Percentiles rank a stretch among this genome's conserved stretches.
Evolutionary conservation across 1,284 basidiomycete genomes (phyloP).

Genomic region (Apiotrichum brassicae): DNA sequence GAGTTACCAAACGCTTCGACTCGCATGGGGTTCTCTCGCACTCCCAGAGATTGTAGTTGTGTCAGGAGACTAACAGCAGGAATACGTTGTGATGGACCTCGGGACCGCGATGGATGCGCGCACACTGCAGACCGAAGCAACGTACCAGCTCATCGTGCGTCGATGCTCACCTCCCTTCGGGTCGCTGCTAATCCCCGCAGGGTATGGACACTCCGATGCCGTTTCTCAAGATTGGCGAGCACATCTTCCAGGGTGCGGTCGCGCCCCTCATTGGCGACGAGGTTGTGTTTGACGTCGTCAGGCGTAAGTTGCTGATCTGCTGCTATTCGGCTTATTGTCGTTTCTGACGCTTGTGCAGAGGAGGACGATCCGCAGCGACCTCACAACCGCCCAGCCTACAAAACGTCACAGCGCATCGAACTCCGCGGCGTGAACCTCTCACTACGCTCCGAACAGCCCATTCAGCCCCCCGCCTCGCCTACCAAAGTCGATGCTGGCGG

Average conservation of each 20-base stretch:
- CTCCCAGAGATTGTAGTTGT: too few relatives aligned
- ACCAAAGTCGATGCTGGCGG: not conserved
- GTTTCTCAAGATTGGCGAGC: slow-evolving; percentile 43
- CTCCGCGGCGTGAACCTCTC: slow-evolving; percentile 29
- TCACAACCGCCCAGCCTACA: slow-evolving; percentile 27
- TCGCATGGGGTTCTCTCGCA: too few relatives aligned
- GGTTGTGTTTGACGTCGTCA: slow-evolving; percentile 34
- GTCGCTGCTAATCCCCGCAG: slow-evolving; percentile 15
- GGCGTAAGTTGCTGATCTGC: slow-evolving; percentile 28
- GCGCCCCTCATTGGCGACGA: slow-evolving; percentile 42
- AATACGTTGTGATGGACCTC: slow-evolving; percentile 40
- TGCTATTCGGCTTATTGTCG: too few relatives aligned
- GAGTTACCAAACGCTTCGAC: slow-evolving; percentile 4
- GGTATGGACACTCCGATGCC: slow-evolving; percentile 44
- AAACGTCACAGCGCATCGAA: slow-evolving; percentile 26
- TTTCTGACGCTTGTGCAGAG: slow-evolving; percentile 11
- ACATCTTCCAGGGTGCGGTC: slow-evolving; percentile 37
- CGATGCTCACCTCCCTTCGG: too few relatives aligned
- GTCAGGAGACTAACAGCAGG: slow-evolving; percentile 6
- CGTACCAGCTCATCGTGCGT: slow-evolving; percentile 42
- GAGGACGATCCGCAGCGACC: slow-evolving; percentile 29
- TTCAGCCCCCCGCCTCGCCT: not conserved
- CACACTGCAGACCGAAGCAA: slow-evolving; percentile 27
- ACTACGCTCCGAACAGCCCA: not conserved
- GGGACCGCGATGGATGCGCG: slow-evolving; percentile 32